Conservation (phyloP, 257 asterid genomes). For the Nicotiana sylvestris region DNA sequence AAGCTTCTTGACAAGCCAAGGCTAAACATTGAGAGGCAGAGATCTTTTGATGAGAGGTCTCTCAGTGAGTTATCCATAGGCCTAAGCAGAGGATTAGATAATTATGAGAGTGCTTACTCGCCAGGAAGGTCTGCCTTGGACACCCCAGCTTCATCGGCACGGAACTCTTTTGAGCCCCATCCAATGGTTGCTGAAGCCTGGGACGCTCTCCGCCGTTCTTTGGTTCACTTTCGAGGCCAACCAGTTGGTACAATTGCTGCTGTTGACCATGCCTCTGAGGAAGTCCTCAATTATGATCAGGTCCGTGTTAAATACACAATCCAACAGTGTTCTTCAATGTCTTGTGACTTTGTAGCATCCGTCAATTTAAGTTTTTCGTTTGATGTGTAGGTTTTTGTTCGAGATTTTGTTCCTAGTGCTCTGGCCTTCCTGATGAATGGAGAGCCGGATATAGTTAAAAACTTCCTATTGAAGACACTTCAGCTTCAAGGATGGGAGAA, state of each 20-base stretch:
- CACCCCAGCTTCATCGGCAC: conserved; percentile 54
- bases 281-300: conserved; percentile 83
- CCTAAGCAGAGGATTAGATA: conserved; percentile 46
- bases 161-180: conserved; percentile 74
- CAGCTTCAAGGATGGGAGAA: conserved; percentile 88
- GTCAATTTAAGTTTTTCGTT: not conserved
- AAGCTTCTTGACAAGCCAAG: conserved; percentile 67
- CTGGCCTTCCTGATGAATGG: conserved; percentile 74
- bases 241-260: conserved; percentile 92
- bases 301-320: conserved; percentile 20
- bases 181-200: conserved; percentile 85
- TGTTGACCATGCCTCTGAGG: conserved; percentile 76
- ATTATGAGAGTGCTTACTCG: conserved; percentile 46
- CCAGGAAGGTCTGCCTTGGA: conserved; percentile 57
- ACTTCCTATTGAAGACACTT: conserved; percentile 65
- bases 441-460: conserved; percentile 69
- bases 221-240: conserved; percentile 64
- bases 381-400: conserved; percentile 58
- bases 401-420: conserved; percentile 79
- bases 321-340: no score
- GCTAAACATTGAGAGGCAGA: conserved; percentile 58
- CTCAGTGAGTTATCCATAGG: conserved; percentile 66
- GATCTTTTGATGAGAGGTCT: conserved; percentile 74
- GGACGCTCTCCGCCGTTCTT: conserved; percentile 66
- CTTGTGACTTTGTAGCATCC: not conserved